Conservation (phyloP, 805 yeast genomes). For the Yarrowia divulgata region DNA sequence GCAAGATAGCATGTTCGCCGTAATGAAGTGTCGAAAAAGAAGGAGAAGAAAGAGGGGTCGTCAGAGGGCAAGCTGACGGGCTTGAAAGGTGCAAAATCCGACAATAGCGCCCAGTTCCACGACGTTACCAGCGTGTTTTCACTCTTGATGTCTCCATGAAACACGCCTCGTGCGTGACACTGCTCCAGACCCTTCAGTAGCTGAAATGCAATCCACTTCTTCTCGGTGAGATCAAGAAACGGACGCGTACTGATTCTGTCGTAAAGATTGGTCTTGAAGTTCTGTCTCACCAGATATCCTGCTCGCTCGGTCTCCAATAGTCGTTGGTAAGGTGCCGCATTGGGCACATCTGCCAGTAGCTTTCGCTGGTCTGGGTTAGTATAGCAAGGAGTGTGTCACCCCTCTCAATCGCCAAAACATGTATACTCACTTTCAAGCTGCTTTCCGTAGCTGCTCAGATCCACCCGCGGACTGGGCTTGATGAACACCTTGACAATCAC, state of each 20-base stretch:
- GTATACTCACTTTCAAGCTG: conserved; percentile 44
- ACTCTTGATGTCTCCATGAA: conserved; percentile 90
- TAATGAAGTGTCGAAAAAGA: conserved; percentile 89
- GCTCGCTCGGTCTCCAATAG: conserved; percentile 90
- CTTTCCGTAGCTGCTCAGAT: conserved; percentile 44
- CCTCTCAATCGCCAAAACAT: conserved; percentile 15
- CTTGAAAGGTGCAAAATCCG: conserved; percentile 86
- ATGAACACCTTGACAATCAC: conserved; percentile 82
- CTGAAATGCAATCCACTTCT: conserved; percentile 85
- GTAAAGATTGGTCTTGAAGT: conserved; percentile 77
- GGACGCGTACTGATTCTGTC: conserved; percentile 89
- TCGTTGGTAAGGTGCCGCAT: conserved; percentile 73
- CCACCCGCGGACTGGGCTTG: conserved; percentile 62
- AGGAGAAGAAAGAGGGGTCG: conserved; percentile 89
- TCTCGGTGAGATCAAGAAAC: conserved; percentile 79
- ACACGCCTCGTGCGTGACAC: conserved; percentile 67
- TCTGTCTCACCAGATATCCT: conserved; percentile 86
- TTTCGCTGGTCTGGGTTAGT: conserved; percentile 51
- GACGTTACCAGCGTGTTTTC: conserved; percentile 88
- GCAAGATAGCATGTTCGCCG: conserved; percentile 90
- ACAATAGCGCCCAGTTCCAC: conserved; percentile 83
- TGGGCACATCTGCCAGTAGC: conserved; percentile 60
- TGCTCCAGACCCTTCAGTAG: conserved; percentile 66
- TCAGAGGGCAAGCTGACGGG: conserved; percentile 89
- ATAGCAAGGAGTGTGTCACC: conserved; percentile 19